Percentiles rank a stretch among this genome's conserved stretches.
These are phyloP conservation scores for Phaeoacremonium minimum DNA, from an alignment of 2,329 filamentous ascomycete species.

Conservation along the genomic window DNA sequence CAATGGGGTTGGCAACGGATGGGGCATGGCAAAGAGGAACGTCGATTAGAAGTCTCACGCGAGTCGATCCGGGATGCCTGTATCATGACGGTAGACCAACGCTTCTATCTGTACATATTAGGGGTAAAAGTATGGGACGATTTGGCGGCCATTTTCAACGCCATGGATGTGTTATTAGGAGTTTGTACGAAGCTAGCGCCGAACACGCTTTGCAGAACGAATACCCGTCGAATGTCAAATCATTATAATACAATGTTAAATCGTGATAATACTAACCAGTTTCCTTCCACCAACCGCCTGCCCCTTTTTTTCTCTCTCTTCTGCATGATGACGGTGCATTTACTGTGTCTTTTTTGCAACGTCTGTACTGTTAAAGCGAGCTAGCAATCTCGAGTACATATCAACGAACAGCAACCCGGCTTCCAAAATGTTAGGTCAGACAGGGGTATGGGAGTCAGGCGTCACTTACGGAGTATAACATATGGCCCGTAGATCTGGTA, in stretches of 20 bases:
- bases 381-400: constrained; percentile 49
- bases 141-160: too few species aligned
- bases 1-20: constrained; percentile 50
- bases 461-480: constrained; percentile 45
- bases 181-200: too few species aligned
- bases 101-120: constrained; percentile 8
- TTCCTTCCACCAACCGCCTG: too few species aligned
- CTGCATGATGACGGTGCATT: too few species aligned
- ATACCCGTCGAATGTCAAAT: too few species aligned
- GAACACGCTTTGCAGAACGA: too few species aligned
- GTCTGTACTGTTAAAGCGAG: constrained; percentile 27
- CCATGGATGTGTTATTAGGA: too few species aligned
- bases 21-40: constrained; percentile 51
- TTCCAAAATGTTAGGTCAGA: constrained; percentile 21
- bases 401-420: constrained; percentile 46
- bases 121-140: too few species aligned
- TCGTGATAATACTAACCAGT: too few species aligned
- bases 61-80: background rate
- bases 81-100: too few species aligned
- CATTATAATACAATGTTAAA: too few species aligned
- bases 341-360: constrained; percentile 35
- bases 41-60: constrained; percentile 2
- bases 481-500: constrained; percentile 49
- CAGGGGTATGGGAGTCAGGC: constrained; percentile 6
- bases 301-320: too few species aligned